Evolutionary conservation across 805 yeast species (phyloP), one percentile per base, ranked within the genome.

Genomic region (Cyberlindnera subsufficiens): DNA sequence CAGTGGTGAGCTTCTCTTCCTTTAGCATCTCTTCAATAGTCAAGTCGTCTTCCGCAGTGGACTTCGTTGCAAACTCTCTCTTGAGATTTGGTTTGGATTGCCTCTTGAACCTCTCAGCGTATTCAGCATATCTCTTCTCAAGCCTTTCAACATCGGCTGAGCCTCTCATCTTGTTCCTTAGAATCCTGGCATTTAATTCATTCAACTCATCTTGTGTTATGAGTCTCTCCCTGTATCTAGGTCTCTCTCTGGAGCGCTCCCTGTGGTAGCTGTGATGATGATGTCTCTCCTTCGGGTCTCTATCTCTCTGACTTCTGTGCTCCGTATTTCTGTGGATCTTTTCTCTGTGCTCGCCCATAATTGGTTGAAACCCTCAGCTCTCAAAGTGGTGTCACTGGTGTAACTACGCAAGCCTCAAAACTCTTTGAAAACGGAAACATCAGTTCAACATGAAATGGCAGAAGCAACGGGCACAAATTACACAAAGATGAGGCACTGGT

Each of bases 1-100:
- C 38, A 2, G 50, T 32, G 1, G 58, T 46, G 34, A 50, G 27
- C 27, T 57, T 64, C 42, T 68, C 75, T 33, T 59, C 57, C 11
- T 58, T 54, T 3, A 59, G 53, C 58, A 70, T 50, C 29, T 69
- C 68, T 6, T 58, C 61, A 11, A 67, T 53, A 3, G 71, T 56
- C 66, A 67, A 55, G 10, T 61, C 63, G n/a, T 60, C 60, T 32
- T 60, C 64, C 14, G 47, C n/a, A 5, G 9, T 37, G 17, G 30
- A 39, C 39, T 37, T 16, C 7, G 29, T 13, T n/a, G 34, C 32
- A 30, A 38, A 40, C 30, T 29, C 15, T 27, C 43, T 16, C 20
- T 45, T 32, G 22, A 33, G 20, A 15, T 13, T 13, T 14, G 22
- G 30, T 19, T 15, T 13, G 15, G 17, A 15, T 22, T 42, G 25